Evolutionary conservation across 129 eudicot genomes (phyloP).

Genomic region (Daucus carota): DH1_v3.0 NC_030385.2:39120001-39120500

Average conservation of each 20-base stretch:
- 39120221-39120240: neutral
- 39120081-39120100: neutral
- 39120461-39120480: constrained; percentile 5
- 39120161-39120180: neutral
- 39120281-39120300: neutral
- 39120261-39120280: neutral
- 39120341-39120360: neutral
- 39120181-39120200: neutral
- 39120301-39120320: neutral
- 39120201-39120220: neutral
- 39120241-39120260: neutral
- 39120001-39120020: neutral
- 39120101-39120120: neutral
- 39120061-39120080: neutral
- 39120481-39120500: constrained; percentile 8
- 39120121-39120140: neutral
- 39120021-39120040: neutral
- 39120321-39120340: neutral
- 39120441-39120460: neutral
- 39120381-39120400: neutral
- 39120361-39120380: neutral
- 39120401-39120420: neutral
- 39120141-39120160: neutral
- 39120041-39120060: neutral
- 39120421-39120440: neutral